A percentile compares a stretch with the other conserved stretches of the same genome.
Conservation (phyloP, 345 rosid genomes). For the Mallotus nudiflorus region DNA sequence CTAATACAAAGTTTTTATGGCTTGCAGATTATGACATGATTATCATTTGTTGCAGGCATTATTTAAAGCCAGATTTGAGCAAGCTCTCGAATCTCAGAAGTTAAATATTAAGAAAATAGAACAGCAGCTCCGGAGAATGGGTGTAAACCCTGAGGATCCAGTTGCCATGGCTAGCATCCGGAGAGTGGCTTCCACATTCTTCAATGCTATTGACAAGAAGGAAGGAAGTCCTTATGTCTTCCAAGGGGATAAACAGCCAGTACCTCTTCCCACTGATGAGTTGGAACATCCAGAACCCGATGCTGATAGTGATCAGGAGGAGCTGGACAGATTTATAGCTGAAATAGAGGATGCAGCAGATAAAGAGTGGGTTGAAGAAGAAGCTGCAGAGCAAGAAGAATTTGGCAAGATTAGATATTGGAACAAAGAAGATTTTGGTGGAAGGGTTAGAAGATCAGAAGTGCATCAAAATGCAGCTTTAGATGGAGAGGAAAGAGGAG, state of each 20-base stretch:
- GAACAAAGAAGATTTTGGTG: slow-evolving; percentile 74
- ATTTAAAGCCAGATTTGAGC: slow-evolving; percentile 96
- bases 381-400: slow-evolving; percentile 86
- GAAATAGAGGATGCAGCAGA: slow-evolving; percentile 98
- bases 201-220: slow-evolving; percentile 88
- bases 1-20: neutral
- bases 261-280: slow-evolving; percentile 20
- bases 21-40: neutral
- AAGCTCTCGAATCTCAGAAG: slow-evolving; percentile 99
- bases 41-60: slow-evolving; percentile 61
- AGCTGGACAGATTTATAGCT: slow-evolving; percentile 80
- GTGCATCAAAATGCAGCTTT: slow-evolving; percentile 28
- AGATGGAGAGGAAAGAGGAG: slow-evolving; percentile 47
- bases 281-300: slow-evolving; percentile 44
- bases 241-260: slow-evolving; percentile 50
- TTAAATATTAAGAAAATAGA: slow-evolving; percentile 89
- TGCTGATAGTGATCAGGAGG: slow-evolving; percentile 94
- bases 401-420: slow-evolving; percentile 68
- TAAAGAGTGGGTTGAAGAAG: slow-evolving; percentile 92
- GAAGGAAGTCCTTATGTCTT: slow-evolving; percentile 95
- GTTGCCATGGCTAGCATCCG: slow-evolving; percentile 98
- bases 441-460: slow-evolving; percentile 55
- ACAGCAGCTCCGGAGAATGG: slow-evolving; percentile 83
- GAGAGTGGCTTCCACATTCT: slow-evolving; percentile 96
- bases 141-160: slow-evolving; percentile 97